These are phyloP conservation scores for Escovopsis sp. DNA, from an alignment of 2,329 filamentous ascomycete species.

Conservation along the genomic window DNA sequence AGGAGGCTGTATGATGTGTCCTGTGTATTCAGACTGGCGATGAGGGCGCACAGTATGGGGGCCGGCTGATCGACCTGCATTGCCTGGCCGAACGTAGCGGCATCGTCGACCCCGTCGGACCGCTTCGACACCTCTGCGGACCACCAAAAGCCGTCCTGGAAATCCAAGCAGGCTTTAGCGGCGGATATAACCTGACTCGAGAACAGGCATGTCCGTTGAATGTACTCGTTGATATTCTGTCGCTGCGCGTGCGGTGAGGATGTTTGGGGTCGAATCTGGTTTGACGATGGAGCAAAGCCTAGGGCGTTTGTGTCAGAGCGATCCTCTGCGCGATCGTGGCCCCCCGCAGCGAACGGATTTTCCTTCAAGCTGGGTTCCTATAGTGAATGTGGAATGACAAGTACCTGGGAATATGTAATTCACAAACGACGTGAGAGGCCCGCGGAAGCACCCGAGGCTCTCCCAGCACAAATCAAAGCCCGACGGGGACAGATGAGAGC, in stretches of 20 bases:
- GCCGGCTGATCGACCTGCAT: slow-evolving; percentile 25
- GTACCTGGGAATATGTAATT: slow-evolving; percentile 37
- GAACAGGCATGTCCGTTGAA: slow-evolving; percentile 31
- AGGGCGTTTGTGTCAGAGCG: not conserved
- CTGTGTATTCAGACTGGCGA: slow-evolving; percentile 35
- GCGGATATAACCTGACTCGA: slow-evolving; percentile 24
- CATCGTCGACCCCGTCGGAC: slow-evolving; percentile 9
- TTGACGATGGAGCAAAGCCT: slow-evolving; percentile 31
- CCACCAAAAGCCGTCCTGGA: slow-evolving; percentile 44
- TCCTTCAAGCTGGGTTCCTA: no score
- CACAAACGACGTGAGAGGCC: slow-evolving; percentile 29
- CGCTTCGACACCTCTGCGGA: slow-evolving; percentile 31
- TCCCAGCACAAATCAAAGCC: slow-evolving; percentile 32
- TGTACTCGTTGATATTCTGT: slow-evolving; percentile 36
- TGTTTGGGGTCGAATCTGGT: slow-evolving; percentile 33
- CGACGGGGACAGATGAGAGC: slow-evolving; percentile 23
- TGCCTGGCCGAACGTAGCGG: slow-evolving; percentile 13
- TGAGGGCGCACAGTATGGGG: slow-evolving; percentile 34
- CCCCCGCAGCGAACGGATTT: no score
- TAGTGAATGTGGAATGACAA: not conserved
- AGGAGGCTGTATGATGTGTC: slow-evolving; percentile 36
- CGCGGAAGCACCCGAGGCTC: slow-evolving; percentile 36
- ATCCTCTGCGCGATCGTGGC: not conserved
- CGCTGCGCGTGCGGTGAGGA: slow-evolving; percentile 35
- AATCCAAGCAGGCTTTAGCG: slow-evolving; percentile 33